Evolutionary conservation across 2,329 filamentous ascomycete species (phyloP).

Genomic region (Pyricularia sp.): DNA sequence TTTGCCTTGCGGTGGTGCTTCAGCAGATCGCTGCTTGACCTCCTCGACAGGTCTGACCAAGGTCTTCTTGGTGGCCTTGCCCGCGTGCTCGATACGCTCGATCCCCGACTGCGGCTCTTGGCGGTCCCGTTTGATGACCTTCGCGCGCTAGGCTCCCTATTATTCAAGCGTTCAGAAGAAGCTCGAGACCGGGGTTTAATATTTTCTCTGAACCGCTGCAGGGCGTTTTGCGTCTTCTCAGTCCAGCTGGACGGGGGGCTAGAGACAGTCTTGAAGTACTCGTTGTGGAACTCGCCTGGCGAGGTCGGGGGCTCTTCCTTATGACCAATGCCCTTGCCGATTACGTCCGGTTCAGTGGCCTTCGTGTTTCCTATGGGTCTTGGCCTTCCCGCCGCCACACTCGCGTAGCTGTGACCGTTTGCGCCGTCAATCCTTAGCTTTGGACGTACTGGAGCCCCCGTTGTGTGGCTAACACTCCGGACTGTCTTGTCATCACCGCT

Average conservation of each 20-base stretch:
- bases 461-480: neutral
- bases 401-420: slow-evolving; percentile 19
- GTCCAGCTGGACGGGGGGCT: slow-evolving; percentile 18
- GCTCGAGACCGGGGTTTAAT: neutral
- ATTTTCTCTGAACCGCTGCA: neutral
- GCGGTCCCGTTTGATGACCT: neutral
- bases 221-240: slow-evolving; percentile 3
- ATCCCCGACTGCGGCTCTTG: neutral
- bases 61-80: neutral
- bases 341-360: neutral
- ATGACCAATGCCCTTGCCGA: neutral
- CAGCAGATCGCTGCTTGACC: neutral
- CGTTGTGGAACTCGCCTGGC: slow-evolving; percentile 16
- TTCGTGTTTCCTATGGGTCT: neutral
- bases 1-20: neutral
- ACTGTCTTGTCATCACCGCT: slow-evolving; percentile 7
- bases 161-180: neutral
- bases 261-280: neutral
- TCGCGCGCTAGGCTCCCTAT: neutral
- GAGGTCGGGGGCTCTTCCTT: slow-evolving; percentile 2
- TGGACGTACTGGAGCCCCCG: neutral
- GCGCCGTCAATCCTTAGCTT: slow-evolving; percentile 9
- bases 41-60: neutral
- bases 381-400: slow-evolving; percentile 9
- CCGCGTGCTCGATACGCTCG: neutral